Conservation (phyloP, 2,329 filamentous ascomycete genomes). For the Periconia digitata region DNA sequence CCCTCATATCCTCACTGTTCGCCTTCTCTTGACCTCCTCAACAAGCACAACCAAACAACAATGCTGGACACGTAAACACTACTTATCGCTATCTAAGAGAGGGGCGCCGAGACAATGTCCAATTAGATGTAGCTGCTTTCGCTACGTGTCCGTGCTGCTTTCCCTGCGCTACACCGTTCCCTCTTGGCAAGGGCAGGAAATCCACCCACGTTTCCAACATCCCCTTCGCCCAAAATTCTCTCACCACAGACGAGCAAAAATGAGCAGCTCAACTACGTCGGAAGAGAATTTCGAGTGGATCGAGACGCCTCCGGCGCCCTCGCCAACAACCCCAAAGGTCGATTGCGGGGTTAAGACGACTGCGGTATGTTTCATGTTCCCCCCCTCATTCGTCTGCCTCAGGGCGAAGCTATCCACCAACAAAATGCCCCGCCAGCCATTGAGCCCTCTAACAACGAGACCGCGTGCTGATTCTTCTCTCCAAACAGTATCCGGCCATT, state of each 20-base stretch:
- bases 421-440: conserved; percentile 33
- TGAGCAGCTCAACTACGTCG: conserved; percentile 38
- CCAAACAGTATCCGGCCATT: conserved; percentile 75
- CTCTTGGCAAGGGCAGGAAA: conserved; percentile 18
- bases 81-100: background rate
- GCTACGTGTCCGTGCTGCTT: conserved; percentile 12
- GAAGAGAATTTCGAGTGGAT: conserved; percentile 68
- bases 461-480: conserved; percentile 25
- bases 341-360: conserved; percentile 65
- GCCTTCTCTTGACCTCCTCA: no score
- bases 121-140: conserved; percentile 3
- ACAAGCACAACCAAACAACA: background rate
- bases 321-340: conserved; percentile 52
- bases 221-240: conserved; percentile 31
- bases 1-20: no score
- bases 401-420: conserved; percentile 3
- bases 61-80: no score
- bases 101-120: background rate
- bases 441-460: conserved; percentile 22
- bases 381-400: conserved; percentile 4
- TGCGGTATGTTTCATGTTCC: conserved; percentile 53
- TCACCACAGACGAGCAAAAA: conserved; percentile 29
- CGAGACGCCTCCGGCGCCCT: conserved; percentile 61
- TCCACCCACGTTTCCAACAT: conserved; percentile 15
- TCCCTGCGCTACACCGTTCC: conserved; percentile 26